Conservation (phyloP, 805 yeast species). For the Saccharomycopsis lassenensis region DNA sequence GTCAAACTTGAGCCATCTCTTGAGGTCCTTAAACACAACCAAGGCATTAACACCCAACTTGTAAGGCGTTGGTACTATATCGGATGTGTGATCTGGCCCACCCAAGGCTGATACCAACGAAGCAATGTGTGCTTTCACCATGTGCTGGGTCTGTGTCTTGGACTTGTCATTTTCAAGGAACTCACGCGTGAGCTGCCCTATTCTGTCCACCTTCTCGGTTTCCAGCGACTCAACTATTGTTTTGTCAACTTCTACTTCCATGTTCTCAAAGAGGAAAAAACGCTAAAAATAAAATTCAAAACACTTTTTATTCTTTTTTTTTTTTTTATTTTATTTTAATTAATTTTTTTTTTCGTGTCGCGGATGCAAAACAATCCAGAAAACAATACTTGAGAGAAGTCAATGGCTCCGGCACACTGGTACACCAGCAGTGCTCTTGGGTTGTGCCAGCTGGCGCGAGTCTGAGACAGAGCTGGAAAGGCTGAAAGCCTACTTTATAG, state of each 20-base stretch:
- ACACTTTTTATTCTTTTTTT: no score
- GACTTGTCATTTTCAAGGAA: conserved; percentile 8
- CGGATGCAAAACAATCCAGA: no score
- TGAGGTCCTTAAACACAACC: conserved; percentile 79
- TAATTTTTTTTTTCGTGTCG: no score
- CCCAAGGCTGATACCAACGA: conserved; percentile 84
- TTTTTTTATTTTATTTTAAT: no score
- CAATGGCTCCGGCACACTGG: no score
- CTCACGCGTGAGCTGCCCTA: conserved; percentile 9
- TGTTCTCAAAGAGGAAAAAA: no score
- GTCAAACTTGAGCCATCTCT: conserved; percentile 80
- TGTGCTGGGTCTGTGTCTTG: conserved; percentile 27
- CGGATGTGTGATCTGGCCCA: conserved; percentile 63
- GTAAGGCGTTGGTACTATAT: conserved; percentile 41
- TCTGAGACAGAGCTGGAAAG: no score
- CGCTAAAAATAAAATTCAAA: no score
- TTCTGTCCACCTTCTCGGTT: conserved; percentile 3
- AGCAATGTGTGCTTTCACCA: conserved; percentile 62
- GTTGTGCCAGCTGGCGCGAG: no score
- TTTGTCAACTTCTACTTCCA: neutral
- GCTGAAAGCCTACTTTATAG: no score
- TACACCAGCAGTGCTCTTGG: no score
- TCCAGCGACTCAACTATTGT: neutral
- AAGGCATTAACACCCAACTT: conserved; percentile 79
- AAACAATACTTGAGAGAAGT: no score